phyloP scores from a whole-genome alignment of 306 rosid genomes.

The Acmispon strigosus region DNA sequence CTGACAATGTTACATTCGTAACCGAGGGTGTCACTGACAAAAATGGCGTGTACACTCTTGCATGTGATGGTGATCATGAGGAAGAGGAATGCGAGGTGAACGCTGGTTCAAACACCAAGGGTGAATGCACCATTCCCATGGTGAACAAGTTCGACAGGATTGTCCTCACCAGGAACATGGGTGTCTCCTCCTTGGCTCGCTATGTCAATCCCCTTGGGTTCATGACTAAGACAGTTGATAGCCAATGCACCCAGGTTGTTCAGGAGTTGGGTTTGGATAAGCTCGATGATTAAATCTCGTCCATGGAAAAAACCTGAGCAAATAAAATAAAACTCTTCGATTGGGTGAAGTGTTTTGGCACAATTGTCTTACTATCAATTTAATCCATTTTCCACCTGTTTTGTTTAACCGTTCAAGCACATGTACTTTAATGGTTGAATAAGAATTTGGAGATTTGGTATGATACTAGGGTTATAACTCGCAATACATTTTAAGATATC shows the following conservation, averaged over 20 bases:
- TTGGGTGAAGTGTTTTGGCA: no score
- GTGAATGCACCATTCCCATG: slow-evolving; percentile 9
- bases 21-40: neutral
- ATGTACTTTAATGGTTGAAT: no score
- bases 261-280: slow-evolving; percentile 30
- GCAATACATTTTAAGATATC: no score
- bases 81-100: slow-evolving; percentile 32
- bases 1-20: neutral
- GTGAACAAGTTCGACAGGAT: slow-evolving; percentile 10
- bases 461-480: no score
- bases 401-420: no score
- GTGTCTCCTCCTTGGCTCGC: slow-evolving; percentile 24
- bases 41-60: slow-evolving; percentile 22
- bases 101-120: neutral
- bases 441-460: no score
- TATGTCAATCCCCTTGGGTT: slow-evolving; percentile 53
- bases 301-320: no score
- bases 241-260: slow-evolving; percentile 6
- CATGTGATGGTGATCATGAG: slow-evolving; percentile 27
- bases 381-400: no score
- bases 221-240: slow-evolving; percentile 20
- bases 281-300: neutral
- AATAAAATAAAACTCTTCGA: no score
- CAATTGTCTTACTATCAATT: no score
- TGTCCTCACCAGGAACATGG: slow-evolving; percentile 34